Evolutionary conservation across 805 yeast genomes (phyloP).

Genomic region (Barnettozyma sucrosica): DNA sequence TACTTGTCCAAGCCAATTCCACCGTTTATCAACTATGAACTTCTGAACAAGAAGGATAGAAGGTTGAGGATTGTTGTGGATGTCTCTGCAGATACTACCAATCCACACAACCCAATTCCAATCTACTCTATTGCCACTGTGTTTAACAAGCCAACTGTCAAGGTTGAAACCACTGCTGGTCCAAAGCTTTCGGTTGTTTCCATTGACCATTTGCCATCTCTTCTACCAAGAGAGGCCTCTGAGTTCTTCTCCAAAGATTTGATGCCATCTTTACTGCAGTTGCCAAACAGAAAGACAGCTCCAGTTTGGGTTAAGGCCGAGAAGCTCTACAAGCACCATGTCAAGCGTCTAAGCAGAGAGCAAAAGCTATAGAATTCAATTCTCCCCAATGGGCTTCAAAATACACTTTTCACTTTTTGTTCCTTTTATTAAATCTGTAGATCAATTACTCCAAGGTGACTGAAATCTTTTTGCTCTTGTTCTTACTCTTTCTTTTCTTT

Average conservation of each 20-base stretch:
- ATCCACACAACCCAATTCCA: conserved; percentile 97
- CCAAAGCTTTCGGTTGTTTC: conserved; percentile 89
- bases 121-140: conserved; percentile 87
- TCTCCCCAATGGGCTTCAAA: neutral
- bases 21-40: conserved; percentile 73
- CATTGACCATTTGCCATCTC: conserved; percentile 92
- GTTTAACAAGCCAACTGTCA: conserved; percentile 85
- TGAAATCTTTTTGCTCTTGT: conserved; percentile 41
- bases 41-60: conserved; percentile 63
- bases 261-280: conserved; percentile 80
- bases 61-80: conserved; percentile 89
- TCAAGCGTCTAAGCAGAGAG: conserved; percentile 55
- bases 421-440: neutral
- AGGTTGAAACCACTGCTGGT: conserved; percentile 71
- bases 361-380: conserved; percentile 33
- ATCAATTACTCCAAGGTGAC: conserved; percentile 47
- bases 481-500: conserved; percentile 32
- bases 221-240: conserved; percentile 95
- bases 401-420: neutral
- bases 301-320: conserved; percentile 93
- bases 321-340: conserved; percentile 77
- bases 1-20: conserved; percentile 90
- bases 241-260: conserved; percentile 85
- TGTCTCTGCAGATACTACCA: conserved; percentile 97
- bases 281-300: conserved; percentile 75